A percentile compares a stretch with the other conserved stretches of the same genome.
phyloP scores from a whole-genome alignment of 1,284 basidiomycete genomes.

The Pterulicium gracile region DNA sequence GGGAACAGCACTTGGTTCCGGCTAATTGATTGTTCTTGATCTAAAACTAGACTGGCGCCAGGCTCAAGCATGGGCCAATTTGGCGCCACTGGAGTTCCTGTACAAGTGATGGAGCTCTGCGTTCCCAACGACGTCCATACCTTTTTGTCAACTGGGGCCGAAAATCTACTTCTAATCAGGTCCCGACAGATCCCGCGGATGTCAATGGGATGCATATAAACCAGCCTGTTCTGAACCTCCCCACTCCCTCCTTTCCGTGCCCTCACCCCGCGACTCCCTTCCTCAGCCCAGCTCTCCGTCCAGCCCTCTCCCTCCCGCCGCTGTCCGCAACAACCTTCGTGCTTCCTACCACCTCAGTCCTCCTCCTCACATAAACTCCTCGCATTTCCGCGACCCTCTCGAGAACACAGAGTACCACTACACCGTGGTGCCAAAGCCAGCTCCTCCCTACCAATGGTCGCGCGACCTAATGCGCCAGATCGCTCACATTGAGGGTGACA shows the following conservation, averaged over 20 bases:
- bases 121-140: neutral
- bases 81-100: too few relatives aligned
- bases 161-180: neutral
- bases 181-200: neutral
- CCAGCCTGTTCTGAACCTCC: neutral
- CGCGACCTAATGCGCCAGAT: neutral
- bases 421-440: neutral
- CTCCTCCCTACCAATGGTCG: neutral
- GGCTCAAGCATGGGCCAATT: too few relatives aligned
- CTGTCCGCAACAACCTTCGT: neutral
- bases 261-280: neutral
- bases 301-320: neutral
- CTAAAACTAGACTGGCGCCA: too few relatives aligned
- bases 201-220: neutral
- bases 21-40: too few relatives aligned
- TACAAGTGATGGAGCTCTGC: too few relatives aligned
- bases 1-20: too few relatives aligned
- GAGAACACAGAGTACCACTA: neutral
- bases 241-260: neutral
- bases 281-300: too few relatives aligned
- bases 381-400: neutral
- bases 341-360: neutral
- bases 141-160: neutral
- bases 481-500: neutral
- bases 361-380: neutral